Evolutionary conservation across 352 stramenopile species (phyloP).

Genomic region (Phytopythium ostracodes): DNA sequence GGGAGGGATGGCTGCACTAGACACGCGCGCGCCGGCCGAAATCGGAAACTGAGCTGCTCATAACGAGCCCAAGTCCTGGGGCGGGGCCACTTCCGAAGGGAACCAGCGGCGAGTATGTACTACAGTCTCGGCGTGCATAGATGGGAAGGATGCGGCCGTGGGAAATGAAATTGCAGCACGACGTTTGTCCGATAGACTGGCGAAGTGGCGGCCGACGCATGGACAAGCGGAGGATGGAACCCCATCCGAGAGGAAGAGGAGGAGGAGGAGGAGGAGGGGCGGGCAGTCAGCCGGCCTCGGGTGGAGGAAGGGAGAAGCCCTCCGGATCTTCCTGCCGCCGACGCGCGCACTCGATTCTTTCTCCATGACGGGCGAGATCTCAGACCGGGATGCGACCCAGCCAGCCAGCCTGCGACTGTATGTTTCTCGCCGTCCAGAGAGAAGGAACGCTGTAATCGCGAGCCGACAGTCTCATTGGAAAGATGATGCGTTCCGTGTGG

Average conservation of each 20-base stretch:
- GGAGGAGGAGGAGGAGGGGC: not conserved
- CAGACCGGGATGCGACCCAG: not conserved
- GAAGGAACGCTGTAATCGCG: not conserved
- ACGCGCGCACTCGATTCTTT: not conserved
- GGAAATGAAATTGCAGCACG: not conserved
- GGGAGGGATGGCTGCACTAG: not conserved
- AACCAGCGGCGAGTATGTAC: not conserved
- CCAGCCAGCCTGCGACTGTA: not conserved
- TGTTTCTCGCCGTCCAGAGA: not conserved
- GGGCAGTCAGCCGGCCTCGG: not conserved
- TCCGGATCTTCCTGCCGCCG: not conserved
- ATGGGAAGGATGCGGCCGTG: not conserved
- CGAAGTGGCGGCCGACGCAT: not conserved
- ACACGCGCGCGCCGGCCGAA: not conserved
- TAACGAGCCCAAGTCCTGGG: no score
- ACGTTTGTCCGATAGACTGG: no score
- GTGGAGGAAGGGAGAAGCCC: not conserved
- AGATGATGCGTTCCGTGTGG: no score
- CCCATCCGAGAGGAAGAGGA: no score
- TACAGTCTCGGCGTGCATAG: not conserved
- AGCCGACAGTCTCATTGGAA: not conserved
- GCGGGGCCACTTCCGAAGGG: no score
- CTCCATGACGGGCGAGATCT: no score
- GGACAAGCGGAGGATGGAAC: conserved; percentile 3
- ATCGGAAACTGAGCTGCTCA: not conserved